These are phyloP conservation scores for Aureobasidium sp. DNA, from an alignment of 2,329 filamentous ascomycete species.

Conservation along the genomic window DNA sequence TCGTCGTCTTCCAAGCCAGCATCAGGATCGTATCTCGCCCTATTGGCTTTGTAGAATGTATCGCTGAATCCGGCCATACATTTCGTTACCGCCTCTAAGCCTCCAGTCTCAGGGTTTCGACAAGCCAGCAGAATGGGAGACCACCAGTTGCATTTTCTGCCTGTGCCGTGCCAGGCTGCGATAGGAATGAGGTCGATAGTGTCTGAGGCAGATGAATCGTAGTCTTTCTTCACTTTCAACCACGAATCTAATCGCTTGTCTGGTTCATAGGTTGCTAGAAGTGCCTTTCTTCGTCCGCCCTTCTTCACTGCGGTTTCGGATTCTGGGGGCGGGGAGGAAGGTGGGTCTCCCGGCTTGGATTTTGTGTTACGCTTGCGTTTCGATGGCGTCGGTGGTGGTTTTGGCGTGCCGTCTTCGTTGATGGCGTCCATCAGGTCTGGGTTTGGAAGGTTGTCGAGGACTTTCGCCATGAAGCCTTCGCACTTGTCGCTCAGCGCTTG, in stretches of 20 bases:
- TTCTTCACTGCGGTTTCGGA: background rate
- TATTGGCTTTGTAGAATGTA: conserved; percentile 78
- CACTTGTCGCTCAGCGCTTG: conserved; percentile 77
- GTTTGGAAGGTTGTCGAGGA: conserved; percentile 69
- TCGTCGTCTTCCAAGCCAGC: conserved; percentile 17
- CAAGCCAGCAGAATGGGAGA: conserved; percentile 87
- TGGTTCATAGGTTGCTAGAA: conserved; percentile 89
- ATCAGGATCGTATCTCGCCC: conserved; percentile 55
- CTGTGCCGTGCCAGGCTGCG: conserved; percentile 85
- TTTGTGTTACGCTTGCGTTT: conserved; percentile 23
- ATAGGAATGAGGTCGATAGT: conserved; percentile 89
- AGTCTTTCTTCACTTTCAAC: conserved; percentile 99
- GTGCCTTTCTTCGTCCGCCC: conserved; percentile 62
- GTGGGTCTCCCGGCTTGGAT: conserved; percentile 15
- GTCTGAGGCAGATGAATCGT: conserved; percentile 51
- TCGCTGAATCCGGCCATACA: conserved; percentile 97
- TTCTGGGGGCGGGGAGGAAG: background rate
- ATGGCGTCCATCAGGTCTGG: conserved; percentile 33
- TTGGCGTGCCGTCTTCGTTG: conserved; percentile 6
- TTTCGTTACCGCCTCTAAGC: conserved; percentile 86
- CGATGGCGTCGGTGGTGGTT: conserved; percentile 19
- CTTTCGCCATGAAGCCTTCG: conserved; percentile 98
- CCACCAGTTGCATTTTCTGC: conserved; percentile 94
- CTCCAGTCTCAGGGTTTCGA: conserved; percentile 76
- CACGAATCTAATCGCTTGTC: conserved; percentile 98